These are phyloP conservation scores for Neurospora sp. DNA, from an alignment of 495 filamentous ascomycete species.

Conservation along the genomic window DNA sequence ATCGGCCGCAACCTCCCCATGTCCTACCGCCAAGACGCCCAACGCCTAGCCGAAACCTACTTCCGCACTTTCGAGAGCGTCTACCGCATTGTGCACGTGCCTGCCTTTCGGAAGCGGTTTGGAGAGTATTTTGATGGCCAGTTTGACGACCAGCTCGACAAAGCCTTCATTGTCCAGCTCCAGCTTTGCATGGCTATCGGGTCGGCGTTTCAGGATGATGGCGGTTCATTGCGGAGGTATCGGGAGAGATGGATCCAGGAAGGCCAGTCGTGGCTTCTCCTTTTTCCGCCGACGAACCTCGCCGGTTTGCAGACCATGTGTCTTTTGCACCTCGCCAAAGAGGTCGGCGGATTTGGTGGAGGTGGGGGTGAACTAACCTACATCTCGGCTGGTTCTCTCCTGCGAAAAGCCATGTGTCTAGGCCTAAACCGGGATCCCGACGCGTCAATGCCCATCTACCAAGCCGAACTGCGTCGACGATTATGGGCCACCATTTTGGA, in stretches of 20 bases:
- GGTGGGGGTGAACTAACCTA: slow-evolving; percentile 49
- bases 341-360: slow-evolving; percentile 30
- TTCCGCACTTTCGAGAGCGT: slow-evolving; percentile 40
- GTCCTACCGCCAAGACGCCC: slow-evolving; percentile 14
- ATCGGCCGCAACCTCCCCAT: neutral
- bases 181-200: slow-evolving; percentile 58
- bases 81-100: slow-evolving; percentile 44
- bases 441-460: slow-evolving; percentile 33
- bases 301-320: slow-evolving; percentile 48
- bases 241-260: slow-evolving; percentile 55
- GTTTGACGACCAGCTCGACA: neutral
- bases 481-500: slow-evolving; percentile 62
- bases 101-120: slow-evolving; percentile 43
- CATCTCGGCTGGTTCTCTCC: slow-evolving; percentile 46
- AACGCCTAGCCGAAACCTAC: slow-evolving; percentile 41
- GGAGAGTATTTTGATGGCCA: slow-evolving; percentile 21
- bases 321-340: slow-evolving; percentile 49
- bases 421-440: slow-evolving; percentile 52
- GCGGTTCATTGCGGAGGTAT: slow-evolving; percentile 34
- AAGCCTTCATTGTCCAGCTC: slow-evolving; percentile 46
- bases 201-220: slow-evolving; percentile 43
- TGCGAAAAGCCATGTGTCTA: slow-evolving; percentile 51
- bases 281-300: slow-evolving; percentile 34
- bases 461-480: slow-evolving; percentile 56
- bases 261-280: slow-evolving; percentile 50